Evolutionary conservation across 2,329 filamentous ascomycete species (phyloP), one percentile per base, ranked within the genome.

Genomic region (Scedosporium dehoogii): DNA sequence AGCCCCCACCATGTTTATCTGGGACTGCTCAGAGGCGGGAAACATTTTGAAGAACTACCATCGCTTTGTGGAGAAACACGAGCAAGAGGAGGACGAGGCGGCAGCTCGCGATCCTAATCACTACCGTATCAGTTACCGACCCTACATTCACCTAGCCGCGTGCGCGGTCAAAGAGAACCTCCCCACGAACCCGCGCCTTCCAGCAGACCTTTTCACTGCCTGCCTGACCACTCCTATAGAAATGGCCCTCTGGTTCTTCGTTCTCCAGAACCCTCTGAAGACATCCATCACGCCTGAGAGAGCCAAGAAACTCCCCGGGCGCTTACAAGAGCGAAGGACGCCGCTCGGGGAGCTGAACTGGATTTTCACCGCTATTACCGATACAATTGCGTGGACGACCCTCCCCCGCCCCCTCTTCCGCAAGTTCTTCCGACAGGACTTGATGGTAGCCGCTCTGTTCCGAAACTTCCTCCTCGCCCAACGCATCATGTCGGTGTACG

Each of bases 341-440:
- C 94, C 94, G 7, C 82, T 99, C 41, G 94, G 94, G 65, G 94
- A 99, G 76, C 80, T 99, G 14, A 99, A 99, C 71, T 99, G 94
- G 94, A 99, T 99, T 42, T 97, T 99, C 71, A 99, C 94, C 0
- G 94, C 94, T 62, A 97, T 99, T 67, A 99, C 94, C 0, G 94
- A 99, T 72, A 97, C 93, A 1, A 99, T 99, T 69, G 94, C 94
- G 0, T 99, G 94, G 94, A 97, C 96, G 38, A 96, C 91, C 4
- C 78, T 99, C 3, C 91, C 92, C 3, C 88, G 93, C 56, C 85
- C 92, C 21, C 78, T 97, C 10, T 99, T 99, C 76, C 92, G 96
- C 74, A 96, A 96, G 74, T 90, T 97, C 64, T 99, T 99, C 74
- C 81, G 94, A 51, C 94, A 99, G 73, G 94, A 99, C 73, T 81